A percentile compares a stretch with the other conserved stretches of the same genome.
These are phyloP conservation scores for Geotrichum macrosporum DNA, from an alignment of 1,139 yeast species.

Conservation along the genomic window DNA sequence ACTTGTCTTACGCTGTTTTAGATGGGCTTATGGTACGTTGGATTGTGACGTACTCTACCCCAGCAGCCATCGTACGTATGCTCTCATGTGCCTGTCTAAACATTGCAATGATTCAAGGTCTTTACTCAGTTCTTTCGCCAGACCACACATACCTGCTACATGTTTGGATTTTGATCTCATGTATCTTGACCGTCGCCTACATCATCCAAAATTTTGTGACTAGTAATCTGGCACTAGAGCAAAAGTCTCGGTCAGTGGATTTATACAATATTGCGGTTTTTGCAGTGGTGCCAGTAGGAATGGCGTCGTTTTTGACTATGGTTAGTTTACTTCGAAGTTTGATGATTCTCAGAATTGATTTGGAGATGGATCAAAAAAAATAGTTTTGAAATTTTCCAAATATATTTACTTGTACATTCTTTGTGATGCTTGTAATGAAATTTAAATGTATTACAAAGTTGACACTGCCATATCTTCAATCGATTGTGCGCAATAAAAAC, in stretches of 20 bases:
- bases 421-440: no score
- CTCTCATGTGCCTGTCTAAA: conserved; percentile 74
- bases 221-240: conserved; percentile 65
- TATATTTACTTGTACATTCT: not conserved
- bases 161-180: conserved; percentile 86
- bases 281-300: conserved; percentile 95
- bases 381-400: conserved; percentile 12
- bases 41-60: conserved; percentile 79
- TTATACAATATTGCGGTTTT: conserved; percentile 86
- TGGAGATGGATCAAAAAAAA: conserved; percentile 39
- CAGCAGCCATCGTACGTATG: conserved; percentile 84
- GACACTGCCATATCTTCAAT: no score
- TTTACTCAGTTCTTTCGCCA: conserved; percentile 49
- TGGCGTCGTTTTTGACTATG: conserved; percentile 93
- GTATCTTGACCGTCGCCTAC: conserved; percentile 76
- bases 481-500: no score
- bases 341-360: conserved; percentile 68
- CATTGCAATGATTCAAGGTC: conserved; percentile 63
- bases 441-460: no score
- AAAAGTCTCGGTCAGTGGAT: conserved; percentile 43
- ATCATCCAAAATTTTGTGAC: conserved; percentile 87
- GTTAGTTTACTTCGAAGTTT: conserved; percentile 70
- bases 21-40: conserved; percentile 91
- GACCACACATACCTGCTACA: conserved; percentile 64
- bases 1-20: conserved; percentile 73